These are phyloP conservation scores for Suillus subluteus DNA, from an alignment of 768 basidiomycete species.

Conservation along the genomic window DNA sequence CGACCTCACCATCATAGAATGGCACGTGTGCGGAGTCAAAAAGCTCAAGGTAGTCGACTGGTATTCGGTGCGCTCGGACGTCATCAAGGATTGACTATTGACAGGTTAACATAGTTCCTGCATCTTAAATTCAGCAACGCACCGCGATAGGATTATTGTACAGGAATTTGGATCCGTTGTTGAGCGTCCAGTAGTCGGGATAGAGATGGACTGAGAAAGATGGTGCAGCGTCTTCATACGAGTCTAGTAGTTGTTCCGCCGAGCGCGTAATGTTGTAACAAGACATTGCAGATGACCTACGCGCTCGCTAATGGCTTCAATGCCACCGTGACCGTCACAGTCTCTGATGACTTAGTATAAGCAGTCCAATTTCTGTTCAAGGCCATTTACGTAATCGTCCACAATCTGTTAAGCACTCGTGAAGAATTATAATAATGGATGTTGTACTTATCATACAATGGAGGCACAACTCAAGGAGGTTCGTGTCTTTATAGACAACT, in stretches of 20 bases:
- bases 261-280: conserved; percentile 76
- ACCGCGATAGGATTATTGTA: conserved; percentile 80
- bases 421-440: conserved; percentile 20
- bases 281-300: conserved; percentile 47
- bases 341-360: background rate
- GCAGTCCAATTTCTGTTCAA: background rate
- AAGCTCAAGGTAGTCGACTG: conserved; percentile 81
- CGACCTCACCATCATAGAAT: conserved; percentile 76
- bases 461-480: conserved; percentile 46
- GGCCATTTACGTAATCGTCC: conserved; percentile 26
- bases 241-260: conserved; percentile 59
- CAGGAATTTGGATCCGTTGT: conserved; percentile 79
- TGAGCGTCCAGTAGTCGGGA: conserved; percentile 81
- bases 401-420: conserved; percentile 17
- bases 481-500: conserved; percentile 15
- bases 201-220: conserved; percentile 82
- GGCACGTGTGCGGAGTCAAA: conserved; percentile 75
- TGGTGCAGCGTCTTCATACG: conserved; percentile 57
- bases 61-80: conserved; percentile 81
- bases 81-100: conserved; percentile 79
- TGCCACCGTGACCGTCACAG: conserved; percentile 1
- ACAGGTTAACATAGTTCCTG: conserved; percentile 6
- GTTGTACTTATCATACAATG: conserved; percentile 25
- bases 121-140: conserved; percentile 19
- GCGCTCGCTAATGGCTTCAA: conserved; percentile 6